phyloP scores from a whole-genome alignment of 371 early-diverging fungal genomes.

The Circinella minor region DNA sequence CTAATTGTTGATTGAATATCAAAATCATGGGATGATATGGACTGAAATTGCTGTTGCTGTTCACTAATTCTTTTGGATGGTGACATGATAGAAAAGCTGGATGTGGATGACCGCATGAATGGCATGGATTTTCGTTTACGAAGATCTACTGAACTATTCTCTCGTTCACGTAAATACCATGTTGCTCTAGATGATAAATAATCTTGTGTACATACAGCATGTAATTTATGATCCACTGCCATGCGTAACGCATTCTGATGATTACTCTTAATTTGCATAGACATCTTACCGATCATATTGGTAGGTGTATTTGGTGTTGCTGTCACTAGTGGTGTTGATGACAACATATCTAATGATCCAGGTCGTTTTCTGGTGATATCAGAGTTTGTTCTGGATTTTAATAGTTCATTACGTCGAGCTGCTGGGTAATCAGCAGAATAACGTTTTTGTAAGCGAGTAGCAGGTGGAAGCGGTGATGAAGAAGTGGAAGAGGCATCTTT shows the following conservation, averaged over 20 bases:
- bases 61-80: conserved; percentile 19
- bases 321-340: conserved; percentile 10
- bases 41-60: conserved; percentile 12
- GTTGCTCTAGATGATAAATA: conserved; percentile 43
- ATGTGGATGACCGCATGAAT: conserved; percentile 44
- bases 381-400: conserved; percentile 35
- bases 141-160: conserved; percentile 13
- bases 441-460: conserved; percentile 26
- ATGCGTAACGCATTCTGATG: conserved; percentile 46
- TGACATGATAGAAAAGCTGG: conserved; percentile 42
- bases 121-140: conserved; percentile 41
- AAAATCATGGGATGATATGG: not conserved
- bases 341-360: conserved; percentile 39
- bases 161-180: conserved; percentile 41
- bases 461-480: conserved; percentile 9
- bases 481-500: not conserved
- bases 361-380: conserved; percentile 38
- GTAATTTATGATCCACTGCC: conserved; percentile 46
- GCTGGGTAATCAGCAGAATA: conserved; percentile 37
- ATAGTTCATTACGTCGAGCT: conserved; percentile 11
- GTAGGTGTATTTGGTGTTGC: conserved; percentile 1
- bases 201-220: conserved; percentile 54
- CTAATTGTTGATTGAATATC: conserved; percentile 21
- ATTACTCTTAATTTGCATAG: conserved; percentile 40
- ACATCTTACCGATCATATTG: conserved; percentile 48